These are phyloP conservation scores for Syzygium aromaticum DNA, from an alignment of 345 rosid genomes.

Conservation along the genomic window DNA sequence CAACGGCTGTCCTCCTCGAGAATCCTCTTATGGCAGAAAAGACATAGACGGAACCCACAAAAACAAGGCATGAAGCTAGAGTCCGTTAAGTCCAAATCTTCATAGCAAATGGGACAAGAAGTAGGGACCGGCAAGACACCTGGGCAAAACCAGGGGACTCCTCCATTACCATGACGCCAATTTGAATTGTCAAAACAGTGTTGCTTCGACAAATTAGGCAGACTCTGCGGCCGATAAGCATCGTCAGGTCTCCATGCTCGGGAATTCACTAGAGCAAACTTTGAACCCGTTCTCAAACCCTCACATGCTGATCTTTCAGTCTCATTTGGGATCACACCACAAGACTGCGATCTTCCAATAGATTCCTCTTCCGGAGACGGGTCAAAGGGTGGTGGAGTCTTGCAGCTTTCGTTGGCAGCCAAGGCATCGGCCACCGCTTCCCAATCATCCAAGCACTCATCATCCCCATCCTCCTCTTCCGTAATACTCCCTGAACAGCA, in stretches of 20 bases:
- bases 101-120: constrained; percentile 72
- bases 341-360: constrained; percentile 11
- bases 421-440: constrained; percentile 94
- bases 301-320: constrained; percentile 20
- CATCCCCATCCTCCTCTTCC: constrained; percentile 70
- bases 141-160: constrained; percentile 26
- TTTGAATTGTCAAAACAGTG: constrained; percentile 38
- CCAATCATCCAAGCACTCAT: constrained; percentile 89
- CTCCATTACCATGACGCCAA: constrained; percentile 34
- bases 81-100: constrained; percentile 83
- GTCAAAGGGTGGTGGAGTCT: constrained; percentile 6
- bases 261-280: constrained; percentile 22
- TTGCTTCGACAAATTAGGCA: constrained; percentile 75
- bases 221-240: constrained; percentile 62
- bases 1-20: constrained; percentile 90
- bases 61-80: constrained; percentile 73
- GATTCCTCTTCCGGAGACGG: constrained; percentile 11
- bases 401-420: constrained; percentile 44
- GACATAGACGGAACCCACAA: constrained; percentile 87
- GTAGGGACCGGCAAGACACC: constrained; percentile 22
- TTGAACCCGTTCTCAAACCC: constrained; percentile 13
- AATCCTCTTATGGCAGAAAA: constrained; percentile 94
- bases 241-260: constrained; percentile 89
- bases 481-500: constrained; percentile 80
- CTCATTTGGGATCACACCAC: not conserved